These are phyloP conservation scores for Durio zibethinus DNA, from an alignment of 345 rosid species.

Conservation along the genomic window DNA sequence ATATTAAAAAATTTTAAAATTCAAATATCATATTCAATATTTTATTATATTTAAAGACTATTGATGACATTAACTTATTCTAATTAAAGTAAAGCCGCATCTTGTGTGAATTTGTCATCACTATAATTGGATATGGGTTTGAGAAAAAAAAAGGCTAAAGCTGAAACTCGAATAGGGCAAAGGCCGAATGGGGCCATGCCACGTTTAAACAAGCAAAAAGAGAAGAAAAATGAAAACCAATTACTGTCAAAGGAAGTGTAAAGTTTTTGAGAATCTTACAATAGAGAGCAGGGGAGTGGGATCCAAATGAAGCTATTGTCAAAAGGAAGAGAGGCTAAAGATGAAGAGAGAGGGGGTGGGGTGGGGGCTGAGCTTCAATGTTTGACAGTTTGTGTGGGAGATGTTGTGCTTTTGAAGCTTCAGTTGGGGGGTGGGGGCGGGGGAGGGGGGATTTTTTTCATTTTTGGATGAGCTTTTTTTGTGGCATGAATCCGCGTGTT, in stretches of 20 bases:
- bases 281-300: not conserved
- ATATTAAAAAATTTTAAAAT: no score
- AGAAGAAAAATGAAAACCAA: not conserved
- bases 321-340: not conserved
- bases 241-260: not conserved
- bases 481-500: not conserved
- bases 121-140: not conserved
- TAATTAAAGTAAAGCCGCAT: constrained; percentile 5
- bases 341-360: no score
- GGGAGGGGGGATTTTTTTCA: no score
- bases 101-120: not conserved
- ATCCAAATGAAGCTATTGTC: not conserved
- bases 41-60: no score
- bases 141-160: no score
- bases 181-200: not conserved
- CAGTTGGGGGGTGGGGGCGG: no score
- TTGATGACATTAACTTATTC: no score
- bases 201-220: not conserved
- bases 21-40: no score
- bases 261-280: not conserved
- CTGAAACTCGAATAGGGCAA: not conserved
- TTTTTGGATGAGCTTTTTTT: not conserved
- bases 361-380: not conserved
- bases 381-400: not conserved
- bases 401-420: not conserved